A percentile compares a stretch with the other conserved stretches of the same genome.
Conservation (phyloP, 225 moss, liverwort and hornwort genomes). For the Sphagnum contortum region DNA sequence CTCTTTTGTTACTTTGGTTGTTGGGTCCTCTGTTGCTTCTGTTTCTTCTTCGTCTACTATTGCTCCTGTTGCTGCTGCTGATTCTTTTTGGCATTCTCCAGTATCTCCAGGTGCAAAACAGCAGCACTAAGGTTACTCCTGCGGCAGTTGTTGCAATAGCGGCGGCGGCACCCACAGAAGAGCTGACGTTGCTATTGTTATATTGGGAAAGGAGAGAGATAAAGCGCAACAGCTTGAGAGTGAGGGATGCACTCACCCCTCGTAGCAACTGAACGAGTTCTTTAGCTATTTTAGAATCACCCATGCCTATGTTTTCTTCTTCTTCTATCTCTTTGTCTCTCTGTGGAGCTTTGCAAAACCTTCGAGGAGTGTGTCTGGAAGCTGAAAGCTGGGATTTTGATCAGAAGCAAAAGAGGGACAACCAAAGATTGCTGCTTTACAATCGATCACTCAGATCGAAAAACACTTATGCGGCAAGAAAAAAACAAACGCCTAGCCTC, state of each 20-base stretch:
- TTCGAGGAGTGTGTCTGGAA: too few relatives aligned
- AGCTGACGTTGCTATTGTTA: slow-evolving; percentile 65
- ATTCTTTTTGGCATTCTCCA: slow-evolving; percentile 39
- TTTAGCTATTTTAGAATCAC: slow-evolving; percentile 65
- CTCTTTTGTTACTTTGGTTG: too few relatives aligned
- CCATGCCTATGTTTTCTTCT: slow-evolving; percentile 27
- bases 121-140: slow-evolving; percentile 72
- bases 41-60: too few relatives aligned
- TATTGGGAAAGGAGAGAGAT: slow-evolving; percentile 42
- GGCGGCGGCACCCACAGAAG: slow-evolving; percentile 1
- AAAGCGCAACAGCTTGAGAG: slow-evolving; percentile 76
- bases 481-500: too few relatives aligned
- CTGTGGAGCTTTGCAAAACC: too few relatives aligned
- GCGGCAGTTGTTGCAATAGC: slow-evolving; percentile 46
- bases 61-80: too few relatives aligned
- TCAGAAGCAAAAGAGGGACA: too few relatives aligned
- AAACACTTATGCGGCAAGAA: too few relatives aligned
- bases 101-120: slow-evolving; percentile 69
- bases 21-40: background rate
- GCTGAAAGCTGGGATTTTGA: too few relatives aligned
- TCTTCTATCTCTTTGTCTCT: too few relatives aligned
- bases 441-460: too few relatives aligned
- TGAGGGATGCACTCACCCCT: slow-evolving; percentile 70
- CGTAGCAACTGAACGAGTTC: slow-evolving; percentile 83
- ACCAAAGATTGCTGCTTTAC: too few relatives aligned